Base-by-base conservation (phyloP, 179 eudicot species). In the Amaranthus tricolor region DNA sequence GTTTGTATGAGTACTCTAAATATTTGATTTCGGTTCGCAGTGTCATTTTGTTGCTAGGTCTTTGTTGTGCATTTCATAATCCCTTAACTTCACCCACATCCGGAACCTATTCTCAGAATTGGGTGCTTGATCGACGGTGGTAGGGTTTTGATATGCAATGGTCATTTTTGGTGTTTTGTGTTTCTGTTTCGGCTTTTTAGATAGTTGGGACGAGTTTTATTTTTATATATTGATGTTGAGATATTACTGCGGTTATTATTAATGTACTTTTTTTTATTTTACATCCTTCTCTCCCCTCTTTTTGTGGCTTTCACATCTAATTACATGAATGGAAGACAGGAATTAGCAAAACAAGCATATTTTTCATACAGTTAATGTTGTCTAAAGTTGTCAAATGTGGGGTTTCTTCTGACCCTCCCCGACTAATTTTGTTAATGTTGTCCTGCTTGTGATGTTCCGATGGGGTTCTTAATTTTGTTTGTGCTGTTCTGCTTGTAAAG, bases 91-190 rank as follows among this genome's bases (percentile, higher is more conserved):
- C 60, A 53, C 1, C 72, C 0, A 51, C 14, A 14, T 68, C 72
- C 24, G 60, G 44, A 9, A 7, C 72, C 60, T 68, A 50, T 68
- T 53, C 72, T 68, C 72, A 68, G 72, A 52, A 68, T 53, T 68
- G 72, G 72, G 72, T 68, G 47, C 72, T 68, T 68, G 72, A 68
- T 68, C 60, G 72, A 1, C 72, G 72, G 72, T 68, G 72, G 72
- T 60, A 21, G 4, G 72, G 11, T 68, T 53, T 24, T 52, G 49
- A 8, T 52, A 47, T 50, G 59, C 20, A 13, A 6, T 53, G 9
- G 48, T 68, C 15, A 7, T 68, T 14, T 24, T 17, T 55, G 52
- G 48, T 53, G 5, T 24, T 4, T 15, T 53, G 15, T 49, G 17
- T 51, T 2, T 21, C 11, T 51, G 15, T n/a, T 21, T 66, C 40